Base-by-base conservation (phyloP, 2,329 filamentous ascomycete genomes). In the Claviceps sp. region DNA sequence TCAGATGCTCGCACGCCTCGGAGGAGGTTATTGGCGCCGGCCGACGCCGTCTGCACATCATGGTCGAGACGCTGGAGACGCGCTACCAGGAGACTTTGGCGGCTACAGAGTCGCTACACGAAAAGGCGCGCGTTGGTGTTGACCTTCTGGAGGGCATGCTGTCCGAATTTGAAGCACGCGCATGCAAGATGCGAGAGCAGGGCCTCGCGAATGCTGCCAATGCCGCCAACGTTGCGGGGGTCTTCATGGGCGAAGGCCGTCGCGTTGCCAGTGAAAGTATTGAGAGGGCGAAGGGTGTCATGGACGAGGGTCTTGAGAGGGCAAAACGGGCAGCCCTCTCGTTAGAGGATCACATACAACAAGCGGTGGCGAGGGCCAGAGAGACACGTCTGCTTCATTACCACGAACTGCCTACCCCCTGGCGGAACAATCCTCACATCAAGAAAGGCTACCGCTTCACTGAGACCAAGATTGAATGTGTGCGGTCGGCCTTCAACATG, bases 371-470 rank as follows among this genome's bases (percentile, higher is more conserved):
- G 20, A 76, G 82, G 52, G 89, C 90, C 29, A 79, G 85, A 58
- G 83, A 94, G 63, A 78, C 88, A 48, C 88, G 90, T 47, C 76
- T 96, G 14, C 85, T 98, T 58, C 78, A 79, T 55, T 98, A 97
- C 69, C 82, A 95, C 46, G 89, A 96, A 61, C 76, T 98, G 5
- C 93, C 93, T 1, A 74, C 85, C 39, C 93, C 93, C 0, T 98
- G 93, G 93, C 80, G 86, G 54, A 85, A 95, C 62, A 98, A 98
- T 68, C 89, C 90, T 2, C 88, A 98, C 68, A 97, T 98, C 64
- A 75, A 83, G 49, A 81, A 80, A 50, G 93, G 93, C 17, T 98
- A 98, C 66, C 90, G 93, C 49, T 98, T 98, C 72, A 86, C 82
- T 55, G 88, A 95, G 61, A 89, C 87, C 54, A 95, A 95, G 67